Base-by-base conservation (phyloP, 2,329 filamentous ascomycete species). In the Ophiocordyceps sinensis region DNA sequence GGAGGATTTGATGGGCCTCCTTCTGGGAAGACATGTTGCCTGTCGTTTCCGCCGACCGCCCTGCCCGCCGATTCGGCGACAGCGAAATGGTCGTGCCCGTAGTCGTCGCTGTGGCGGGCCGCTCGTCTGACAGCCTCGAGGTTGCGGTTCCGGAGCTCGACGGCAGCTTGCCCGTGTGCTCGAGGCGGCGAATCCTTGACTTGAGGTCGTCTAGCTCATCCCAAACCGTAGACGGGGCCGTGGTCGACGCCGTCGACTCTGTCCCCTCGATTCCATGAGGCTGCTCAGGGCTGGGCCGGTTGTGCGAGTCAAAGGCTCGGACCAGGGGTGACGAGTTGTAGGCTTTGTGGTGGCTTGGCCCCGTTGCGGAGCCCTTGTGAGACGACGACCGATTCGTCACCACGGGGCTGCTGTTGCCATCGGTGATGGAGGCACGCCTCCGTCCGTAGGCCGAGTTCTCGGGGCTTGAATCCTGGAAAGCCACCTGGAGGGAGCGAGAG, bases 161-260 rank as follows among this genome's bases (percentile, higher is more conserved):
- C 0, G 88, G 87, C 29, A 91, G 66, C 60, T 93, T 94, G 44
- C 88, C 88, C 3, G 85, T 93, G 50, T 93, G 63, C 59, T 96
- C 91, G 10, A 98, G 73, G 45, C 86, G 84, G 51, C 85, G 80
- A 51, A 98, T 94, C 28, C 91, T 78, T 34, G 85, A 91, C 59
- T 96, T 96, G 37, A 98, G 66, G 48, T 96, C 91, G 51, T 96
- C 91, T 26, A 98, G 65, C 60, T 98, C 91, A 56, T 96, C 91
- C 91, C 91, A 98, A 3, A 98, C 85, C 0, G 87, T 95, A 2
- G 87, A 93, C 12, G 88, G 85, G 1, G 85, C 86, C 1, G 82
- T 87, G 1, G 85, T 91, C 0, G 91, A 96, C 29, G 83, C 72
- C 0, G 83, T 89, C 1, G 91, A 96, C 52, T 91, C 86, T 0